phyloP scores from a whole-genome alignment of 208 protist species.

The Wallacemonas sp. region DNA sequence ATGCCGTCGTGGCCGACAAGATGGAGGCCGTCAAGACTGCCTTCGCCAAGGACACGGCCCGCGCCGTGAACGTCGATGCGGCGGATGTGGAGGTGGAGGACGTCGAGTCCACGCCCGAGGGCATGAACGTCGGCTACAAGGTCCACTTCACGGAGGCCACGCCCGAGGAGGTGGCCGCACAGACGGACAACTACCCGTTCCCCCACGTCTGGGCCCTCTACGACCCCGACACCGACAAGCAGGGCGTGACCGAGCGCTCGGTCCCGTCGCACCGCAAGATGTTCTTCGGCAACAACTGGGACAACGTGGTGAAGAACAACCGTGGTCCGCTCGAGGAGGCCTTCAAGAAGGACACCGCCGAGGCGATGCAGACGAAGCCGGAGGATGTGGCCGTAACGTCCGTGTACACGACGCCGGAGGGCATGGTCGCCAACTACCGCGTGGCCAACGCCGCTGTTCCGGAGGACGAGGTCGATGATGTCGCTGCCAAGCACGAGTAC shows the following conservation, averaged over 20 bases:
- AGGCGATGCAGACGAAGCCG: conserved; percentile 19
- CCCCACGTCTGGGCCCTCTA: conserved; percentile 33
- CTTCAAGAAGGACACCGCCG: conserved; percentile 36
- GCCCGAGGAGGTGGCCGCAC: conserved; percentile 16
- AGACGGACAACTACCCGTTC: conserved; percentile 26
- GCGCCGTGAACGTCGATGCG: conserved; percentile 23
- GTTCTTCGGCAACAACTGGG: conserved; percentile 27
- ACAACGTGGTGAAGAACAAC: conserved; percentile 17
- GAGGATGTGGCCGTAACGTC: conserved; percentile 25
- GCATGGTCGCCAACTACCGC: conserved; percentile 31
- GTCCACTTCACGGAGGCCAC: conserved; percentile 21
- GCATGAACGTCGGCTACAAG: conserved; percentile 40
- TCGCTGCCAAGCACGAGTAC: conserved; percentile 33
- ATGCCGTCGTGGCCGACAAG: conserved; percentile 25
- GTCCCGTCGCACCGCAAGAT: conserved; percentile 23
- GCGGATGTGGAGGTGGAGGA: conserved; percentile 31
- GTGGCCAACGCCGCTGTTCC: conserved; percentile 8
- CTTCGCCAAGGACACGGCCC: conserved; percentile 48
- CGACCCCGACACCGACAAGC: conserved; percentile 7
- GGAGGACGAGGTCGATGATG: conserved; percentile 22
- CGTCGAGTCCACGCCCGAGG: conserved; percentile 18
- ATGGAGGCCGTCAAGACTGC: conserved; percentile 24
- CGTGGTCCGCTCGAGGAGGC: conserved; percentile 25
- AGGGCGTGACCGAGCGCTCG: conserved; percentile 16
- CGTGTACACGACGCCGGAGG: conserved; percentile 18